phyloP scores from a whole-genome alignment of 805 yeast genomes.

The Sugiyamaella boreocaroliniensis region DNA sequence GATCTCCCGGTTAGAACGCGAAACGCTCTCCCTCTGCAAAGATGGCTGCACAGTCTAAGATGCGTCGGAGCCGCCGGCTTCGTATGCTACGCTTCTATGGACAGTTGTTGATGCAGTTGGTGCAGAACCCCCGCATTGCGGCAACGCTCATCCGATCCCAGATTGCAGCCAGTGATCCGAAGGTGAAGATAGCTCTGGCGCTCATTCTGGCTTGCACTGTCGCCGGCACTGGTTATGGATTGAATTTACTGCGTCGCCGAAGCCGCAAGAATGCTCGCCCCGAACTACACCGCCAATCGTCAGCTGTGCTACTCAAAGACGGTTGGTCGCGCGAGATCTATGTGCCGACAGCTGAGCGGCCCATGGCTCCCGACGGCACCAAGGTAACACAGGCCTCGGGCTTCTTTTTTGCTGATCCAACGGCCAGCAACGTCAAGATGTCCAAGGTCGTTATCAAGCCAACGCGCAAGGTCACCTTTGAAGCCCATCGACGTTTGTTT shows the following conservation, averaged over 20 bases:
- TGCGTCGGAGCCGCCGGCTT: neutral
- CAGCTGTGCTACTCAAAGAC: constrained; percentile 23
- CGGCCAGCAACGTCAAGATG: constrained; percentile 12
- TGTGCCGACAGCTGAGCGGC: constrained; percentile 17
- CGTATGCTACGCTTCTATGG: neutral
- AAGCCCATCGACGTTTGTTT: constrained; percentile 28
- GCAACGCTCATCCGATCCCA: constrained; percentile 1
- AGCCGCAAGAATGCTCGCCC: neutral
- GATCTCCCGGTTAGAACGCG: too few relatives aligned
- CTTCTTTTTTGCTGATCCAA: neutral
- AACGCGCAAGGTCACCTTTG: constrained; percentile 25
- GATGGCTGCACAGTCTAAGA: constrained; percentile 2
- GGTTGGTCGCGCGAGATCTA: constrained; percentile 26
- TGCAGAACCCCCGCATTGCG: constrained; percentile 4
- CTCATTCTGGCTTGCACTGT: neutral
- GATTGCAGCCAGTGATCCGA: neutral
- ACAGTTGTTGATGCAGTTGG: neutral
- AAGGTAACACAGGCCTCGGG: neutral
- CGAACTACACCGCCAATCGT: constrained; percentile 13
- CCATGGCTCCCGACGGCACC: neutral
- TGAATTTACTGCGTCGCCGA: neutral
- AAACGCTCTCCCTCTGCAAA: neutral
- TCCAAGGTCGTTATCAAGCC: constrained; percentile 26
- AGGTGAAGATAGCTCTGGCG: neutral
- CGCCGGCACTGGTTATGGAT: constrained; percentile 1